Evolutionary conservation across 2,329 filamentous ascomycete genomes (phyloP), one percentile per base, ranked within the genome.

Genomic region (Paecilomyces niveus): DNA sequence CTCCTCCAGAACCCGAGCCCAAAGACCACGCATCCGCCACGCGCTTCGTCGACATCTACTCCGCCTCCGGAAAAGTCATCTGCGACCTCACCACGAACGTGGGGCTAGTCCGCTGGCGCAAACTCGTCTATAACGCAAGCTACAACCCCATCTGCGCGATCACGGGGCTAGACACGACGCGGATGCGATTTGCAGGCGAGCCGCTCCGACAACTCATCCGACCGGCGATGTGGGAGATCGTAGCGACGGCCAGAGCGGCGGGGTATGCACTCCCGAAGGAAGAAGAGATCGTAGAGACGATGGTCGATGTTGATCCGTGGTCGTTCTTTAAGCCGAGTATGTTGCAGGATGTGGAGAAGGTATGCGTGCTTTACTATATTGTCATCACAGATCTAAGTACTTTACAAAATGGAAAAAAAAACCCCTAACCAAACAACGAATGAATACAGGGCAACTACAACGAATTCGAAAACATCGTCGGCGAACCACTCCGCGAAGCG

Each of bases 131-230:
- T 62, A 80, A 79, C 60, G 78, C 81, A 0, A 78, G 75, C 24
- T 75, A 81, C 63, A 85, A 85, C 63, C 75, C 82, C 0, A 77
- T 84, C 22, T 80, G 77, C 49, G 78, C 82, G 0, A 73, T 85
- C 24, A 75, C 79, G 0, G 74, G 76, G 2, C 70, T 84, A 60
- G 82, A 85, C 63, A 81, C 80, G 0, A 74, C 76, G 2, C 72
- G 80, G 11, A 75, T 86, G 54, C 75, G 80, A 24, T 70, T 83
- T 45, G 71, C 74, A 13, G 74, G 74, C 31, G 71, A 59, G 26
- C 62, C 74, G 1, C 67, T 84, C 4, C 75, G 81, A 15, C 75
- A 74, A 2, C 64, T 85, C 33, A 74, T 85, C 2, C 63, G 69
- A 18, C 83, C 83, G 3, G 78, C 79, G 0, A 85, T 86, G 81